Percentiles rank a stretch among this genome's conserved stretches.
These are phyloP conservation scores for Glycine soja DNA, from an alignment of 306 rosid genomes.

Conservation along the genomic window DNA sequence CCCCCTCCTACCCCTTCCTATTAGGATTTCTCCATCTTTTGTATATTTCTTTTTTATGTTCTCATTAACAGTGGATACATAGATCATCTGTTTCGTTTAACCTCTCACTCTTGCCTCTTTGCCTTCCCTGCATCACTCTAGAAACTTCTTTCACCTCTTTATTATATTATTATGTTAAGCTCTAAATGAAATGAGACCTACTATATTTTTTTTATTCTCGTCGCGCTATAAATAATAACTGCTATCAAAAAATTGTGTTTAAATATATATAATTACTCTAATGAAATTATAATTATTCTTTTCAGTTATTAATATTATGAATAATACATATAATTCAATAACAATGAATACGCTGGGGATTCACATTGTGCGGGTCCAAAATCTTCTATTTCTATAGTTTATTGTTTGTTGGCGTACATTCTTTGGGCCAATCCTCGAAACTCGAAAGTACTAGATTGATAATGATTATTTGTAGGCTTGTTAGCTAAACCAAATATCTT, in stretches of 20 bases:
- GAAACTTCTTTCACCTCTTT: background rate
- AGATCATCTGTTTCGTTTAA: too few species aligned
- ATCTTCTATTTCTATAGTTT: background rate
- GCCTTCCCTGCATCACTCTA: background rate
- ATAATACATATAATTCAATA: background rate
- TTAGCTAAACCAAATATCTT: background rate
- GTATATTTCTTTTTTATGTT: too few species aligned
- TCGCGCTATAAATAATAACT: too few species aligned
- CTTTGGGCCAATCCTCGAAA: background rate
- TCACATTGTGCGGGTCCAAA: background rate
- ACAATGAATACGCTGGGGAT: background rate
- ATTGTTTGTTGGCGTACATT: background rate
- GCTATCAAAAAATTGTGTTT: too few species aligned
- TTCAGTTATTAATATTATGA: background rate
- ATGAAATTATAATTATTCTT: background rate
- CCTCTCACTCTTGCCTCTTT: background rate
- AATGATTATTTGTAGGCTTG: background rate
- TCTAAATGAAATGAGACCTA: too few species aligned
- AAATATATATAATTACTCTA: background rate
- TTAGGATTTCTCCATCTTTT: background rate
- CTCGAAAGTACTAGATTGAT: background rate
- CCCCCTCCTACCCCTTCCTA: slow-evolving; percentile 5
- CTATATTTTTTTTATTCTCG: too few species aligned
- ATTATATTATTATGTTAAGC: background rate
- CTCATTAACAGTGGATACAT: too few species aligned